phyloP scores from a whole-genome alignment of 1,139 yeast species.

The Debaryomycetaceae sp. region DNA sequence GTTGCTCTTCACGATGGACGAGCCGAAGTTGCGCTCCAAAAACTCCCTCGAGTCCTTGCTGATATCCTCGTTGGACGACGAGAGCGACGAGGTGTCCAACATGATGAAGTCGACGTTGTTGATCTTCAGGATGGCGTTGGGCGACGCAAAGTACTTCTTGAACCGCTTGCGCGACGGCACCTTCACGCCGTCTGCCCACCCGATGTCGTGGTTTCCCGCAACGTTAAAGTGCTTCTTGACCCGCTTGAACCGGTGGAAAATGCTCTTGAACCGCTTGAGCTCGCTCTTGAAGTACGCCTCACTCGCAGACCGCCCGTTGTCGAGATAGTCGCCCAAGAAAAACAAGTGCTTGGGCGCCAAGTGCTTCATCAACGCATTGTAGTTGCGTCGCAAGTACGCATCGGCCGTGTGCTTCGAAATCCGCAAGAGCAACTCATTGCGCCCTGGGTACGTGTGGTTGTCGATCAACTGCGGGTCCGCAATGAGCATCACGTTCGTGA shows the following conservation, averaged over 20 bases:
- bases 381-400: constrained; percentile 45
- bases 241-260: constrained; percentile 25
- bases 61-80: constrained; percentile 28
- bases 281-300: constrained; percentile 39
- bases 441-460: constrained; percentile 48
- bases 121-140: constrained; percentile 28
- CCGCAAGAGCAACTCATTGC: constrained; percentile 30
- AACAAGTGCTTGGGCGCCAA: constrained; percentile 44
- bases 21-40: constrained; percentile 16
- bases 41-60: constrained; percentile 28
- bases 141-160: constrained; percentile 34
- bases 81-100: constrained; percentile 44
- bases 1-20: constrained; percentile 10
- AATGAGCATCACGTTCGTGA: constrained; percentile 30
- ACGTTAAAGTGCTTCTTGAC: constrained; percentile 31
- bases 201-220: constrained; percentile 60
- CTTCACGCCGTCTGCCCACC: constrained; percentile 49
- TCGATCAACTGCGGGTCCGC: constrained; percentile 50
- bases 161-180: constrained; percentile 36
- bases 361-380: constrained; percentile 30
- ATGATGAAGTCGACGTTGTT: constrained; percentile 44
- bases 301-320: constrained; percentile 46
- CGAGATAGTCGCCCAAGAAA: constrained; percentile 53
- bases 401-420: constrained; percentile 51
- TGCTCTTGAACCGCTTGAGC: constrained; percentile 33